Evolutionary conservation across 495 filamentous ascomycete genomes (phyloP), one percentile per base, ranked within the genome.

Genomic region (Clohesyomyces aquaticus): DNA sequence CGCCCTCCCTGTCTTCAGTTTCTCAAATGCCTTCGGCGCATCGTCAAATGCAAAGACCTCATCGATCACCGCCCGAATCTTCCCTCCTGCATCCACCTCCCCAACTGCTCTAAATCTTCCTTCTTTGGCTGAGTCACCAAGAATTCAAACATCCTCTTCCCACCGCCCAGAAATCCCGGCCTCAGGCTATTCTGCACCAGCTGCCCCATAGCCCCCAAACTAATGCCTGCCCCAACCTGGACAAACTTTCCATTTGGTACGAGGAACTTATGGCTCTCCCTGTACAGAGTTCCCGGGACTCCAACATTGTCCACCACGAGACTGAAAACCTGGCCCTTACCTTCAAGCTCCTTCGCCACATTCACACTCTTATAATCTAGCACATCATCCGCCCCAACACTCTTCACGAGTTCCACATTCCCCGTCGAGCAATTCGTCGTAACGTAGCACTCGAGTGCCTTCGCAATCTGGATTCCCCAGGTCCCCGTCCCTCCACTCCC

Each of bases 331-430:
- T 74, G 72, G 0, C 83, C 85, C 41, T 78, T 75, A 2, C 69
- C 67, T 70, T 77, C 77, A 12, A 91, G 66, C 8, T 64, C 74
- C 9, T 77, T 69, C 42, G 80, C 65, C 1, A 89, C 75, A 71
- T 86, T 75, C 16, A 73, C 63, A 0, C 74, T 68, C n/a, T 80
- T 85, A 68, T 91, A 91, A 68, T 91, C 87, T 43, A 91, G 77
- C 1, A 89, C 78, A 55, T 86, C 81, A 65, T 90, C 86, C 3
- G 87, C 88, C 0, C 88, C 88, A 1, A 91, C 73, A 12, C 71
- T 71, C 32, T 76, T 76, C 66, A 82, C 85, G 12, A 75, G 50
- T 35, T 73, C 67, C 11, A 70, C 61, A 50, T 76, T 76, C 16
- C 48, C 45, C 4, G 60, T 56, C 0, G 73, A 75, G 61, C 74